Conservation (phyloP, 176 grass and related monocot genomes). For the Cenchrus purpureus region DNA sequence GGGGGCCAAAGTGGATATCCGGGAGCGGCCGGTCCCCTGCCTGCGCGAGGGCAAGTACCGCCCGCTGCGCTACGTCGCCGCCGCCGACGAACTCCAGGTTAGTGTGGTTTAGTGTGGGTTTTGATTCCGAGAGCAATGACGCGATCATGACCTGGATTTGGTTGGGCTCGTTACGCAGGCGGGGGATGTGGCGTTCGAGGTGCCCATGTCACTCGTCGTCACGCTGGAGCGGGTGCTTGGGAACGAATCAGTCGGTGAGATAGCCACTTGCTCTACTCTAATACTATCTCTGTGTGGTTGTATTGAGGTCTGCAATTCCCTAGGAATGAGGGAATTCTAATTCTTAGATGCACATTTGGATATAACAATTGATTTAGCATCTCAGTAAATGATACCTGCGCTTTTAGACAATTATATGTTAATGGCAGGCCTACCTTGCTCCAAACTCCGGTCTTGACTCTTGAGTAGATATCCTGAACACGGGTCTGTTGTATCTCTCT, state of each 20-base stretch:
- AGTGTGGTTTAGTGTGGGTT: not conserved
- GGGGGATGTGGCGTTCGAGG: conserved; percentile 83
- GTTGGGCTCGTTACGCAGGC: conserved; percentile 50
- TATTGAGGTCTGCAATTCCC: not conserved
- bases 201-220: conserved; percentile 87
- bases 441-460: not conserved
- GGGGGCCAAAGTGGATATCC: conserved; percentile 66
- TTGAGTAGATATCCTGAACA: conserved; percentile 8
- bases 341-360: not conserved
- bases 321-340: conserved; percentile 1
- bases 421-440: not conserved
- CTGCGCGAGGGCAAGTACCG: conserved; percentile 64
- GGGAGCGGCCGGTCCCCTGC: conserved; percentile 64
- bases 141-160: conserved; percentile 9
- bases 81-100: conserved; percentile 80
- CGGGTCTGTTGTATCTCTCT: not conserved
- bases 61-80: conserved; percentile 71
- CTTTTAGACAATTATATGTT: conserved; percentile 10
- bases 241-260: conserved; percentile 88
- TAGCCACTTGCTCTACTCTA: conserved; percentile 6
- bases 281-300: not conserved
- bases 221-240: conserved; percentile 91
- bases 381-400: not conserved
- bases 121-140: conserved; percentile 19
- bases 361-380: conserved; percentile 25